phyloP scores from a whole-genome alignment of 2,329 filamentous ascomycete genomes.

The Rhynchosporium graminicola region DNA sequence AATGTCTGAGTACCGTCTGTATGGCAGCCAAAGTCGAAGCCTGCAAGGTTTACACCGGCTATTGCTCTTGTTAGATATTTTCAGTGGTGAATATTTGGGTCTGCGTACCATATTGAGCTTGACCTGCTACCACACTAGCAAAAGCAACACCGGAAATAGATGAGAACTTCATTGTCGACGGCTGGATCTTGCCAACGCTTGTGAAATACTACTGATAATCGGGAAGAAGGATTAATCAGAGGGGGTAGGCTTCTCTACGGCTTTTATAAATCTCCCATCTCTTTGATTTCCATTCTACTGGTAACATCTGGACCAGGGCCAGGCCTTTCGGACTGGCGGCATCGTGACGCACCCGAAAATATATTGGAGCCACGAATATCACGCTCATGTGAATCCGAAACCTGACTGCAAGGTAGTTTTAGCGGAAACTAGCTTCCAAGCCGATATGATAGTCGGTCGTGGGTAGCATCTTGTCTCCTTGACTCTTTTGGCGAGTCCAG shows the following conservation, averaged over 20 bases:
- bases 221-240: not conserved
- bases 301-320: too few species aligned
- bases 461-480: too few species aligned
- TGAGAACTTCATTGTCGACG: not conserved
- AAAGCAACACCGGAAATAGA: not conserved
- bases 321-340: too few species aligned
- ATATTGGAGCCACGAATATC: too few species aligned
- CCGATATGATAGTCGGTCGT: too few species aligned
- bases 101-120: constrained; percentile 29
- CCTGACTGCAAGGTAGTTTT: too few species aligned
- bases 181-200: not conserved
- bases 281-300: too few species aligned
- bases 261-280: not conserved
- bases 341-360: too few species aligned
- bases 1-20: constrained; percentile 45
- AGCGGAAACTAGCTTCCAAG: too few species aligned
- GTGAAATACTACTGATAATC: not conserved
- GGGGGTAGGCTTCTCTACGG: not conserved
- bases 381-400: too few species aligned
- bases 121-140: constrained; percentile 15
- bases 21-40: constrained; percentile 51
- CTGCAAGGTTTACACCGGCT: constrained; percentile 39
- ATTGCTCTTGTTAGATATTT: not conserved
- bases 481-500: too few species aligned
- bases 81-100: not conserved